Conservation (phyloP, 352 stramenopile genomes). For the Phytopythium boreale region DNA sequence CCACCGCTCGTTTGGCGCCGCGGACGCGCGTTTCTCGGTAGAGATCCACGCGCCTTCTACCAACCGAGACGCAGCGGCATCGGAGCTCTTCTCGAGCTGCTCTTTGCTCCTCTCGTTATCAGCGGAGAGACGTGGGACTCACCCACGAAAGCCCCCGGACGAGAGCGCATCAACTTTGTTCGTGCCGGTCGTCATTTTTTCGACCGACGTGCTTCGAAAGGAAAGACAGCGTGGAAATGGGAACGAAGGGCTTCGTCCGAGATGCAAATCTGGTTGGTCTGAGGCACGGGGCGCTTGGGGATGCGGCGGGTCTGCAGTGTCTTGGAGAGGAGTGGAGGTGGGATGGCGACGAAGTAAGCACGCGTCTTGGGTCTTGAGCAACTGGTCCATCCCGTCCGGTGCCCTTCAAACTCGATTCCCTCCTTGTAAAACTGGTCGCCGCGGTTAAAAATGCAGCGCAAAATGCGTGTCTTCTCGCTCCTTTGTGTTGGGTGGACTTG, state of each 20-base stretch:
- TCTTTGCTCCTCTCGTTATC: background rate
- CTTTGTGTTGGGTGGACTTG: background rate
- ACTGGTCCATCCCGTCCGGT: background rate
- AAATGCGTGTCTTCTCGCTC: background rate
- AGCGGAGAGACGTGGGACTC: background rate
- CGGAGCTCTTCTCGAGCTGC: background rate
- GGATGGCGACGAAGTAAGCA: constrained; percentile 2
- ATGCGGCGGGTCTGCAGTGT: background rate
- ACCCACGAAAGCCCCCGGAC: background rate
- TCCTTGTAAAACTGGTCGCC: background rate
- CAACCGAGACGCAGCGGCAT: background rate
- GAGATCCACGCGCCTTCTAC: constrained; percentile 5
- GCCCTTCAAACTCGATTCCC: no score
- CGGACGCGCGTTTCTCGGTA: background rate
- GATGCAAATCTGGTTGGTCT: background rate
- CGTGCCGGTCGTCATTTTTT: constrained; percentile 2
- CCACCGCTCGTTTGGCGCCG: background rate
- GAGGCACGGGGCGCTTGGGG: background rate
- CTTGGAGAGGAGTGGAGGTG: background rate
- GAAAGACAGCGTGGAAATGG: background rate
- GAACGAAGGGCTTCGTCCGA: background rate
- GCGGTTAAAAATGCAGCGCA: background rate
- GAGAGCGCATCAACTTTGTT: background rate
- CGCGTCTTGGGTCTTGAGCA: background rate
- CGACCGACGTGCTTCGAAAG: background rate